These are phyloP conservation scores for Geranium brycei DNA, from an alignment of 345 rosid genomes.

Conservation along the genomic window DNA sequence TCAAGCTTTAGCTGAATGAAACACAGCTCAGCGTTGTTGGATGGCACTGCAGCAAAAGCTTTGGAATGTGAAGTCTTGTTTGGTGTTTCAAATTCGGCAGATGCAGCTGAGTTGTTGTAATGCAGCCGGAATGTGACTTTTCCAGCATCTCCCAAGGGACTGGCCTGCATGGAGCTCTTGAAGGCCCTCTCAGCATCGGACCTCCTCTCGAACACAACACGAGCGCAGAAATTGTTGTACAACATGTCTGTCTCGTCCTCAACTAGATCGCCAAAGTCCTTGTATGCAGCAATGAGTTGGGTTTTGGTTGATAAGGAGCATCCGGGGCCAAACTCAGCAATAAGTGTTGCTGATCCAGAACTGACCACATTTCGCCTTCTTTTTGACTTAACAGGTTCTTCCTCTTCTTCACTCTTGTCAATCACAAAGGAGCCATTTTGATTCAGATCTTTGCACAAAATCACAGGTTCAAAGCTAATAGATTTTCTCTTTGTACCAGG, in stretches of 20 bases:
- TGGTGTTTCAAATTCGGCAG: slow-evolving; percentile 13
- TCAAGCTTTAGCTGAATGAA: slow-evolving; percentile 36
- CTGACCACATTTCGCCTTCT: slow-evolving; percentile 2
- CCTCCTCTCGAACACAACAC: slow-evolving; percentile 32
- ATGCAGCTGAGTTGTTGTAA: slow-evolving; percentile 9
- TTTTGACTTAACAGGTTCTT: neutral
- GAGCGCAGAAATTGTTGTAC: slow-evolving; percentile 27
- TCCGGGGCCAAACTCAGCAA: slow-evolving; percentile 49
- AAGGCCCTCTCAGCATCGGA: slow-evolving; percentile 62
- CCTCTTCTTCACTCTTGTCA: slow-evolving; percentile 13
- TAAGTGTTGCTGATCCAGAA: slow-evolving; percentile 29
- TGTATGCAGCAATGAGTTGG: slow-evolving; percentile 36
- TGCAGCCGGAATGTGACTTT: slow-evolving; percentile 30
- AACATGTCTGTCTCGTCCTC: slow-evolving; percentile 35
- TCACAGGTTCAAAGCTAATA: slow-evolving; percentile 15
- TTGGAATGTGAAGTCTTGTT: slow-evolving; percentile 5
- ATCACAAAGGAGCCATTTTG: slow-evolving; percentile 11
- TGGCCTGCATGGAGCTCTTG: slow-evolving; percentile 28
- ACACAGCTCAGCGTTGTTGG: slow-evolving; percentile 10
- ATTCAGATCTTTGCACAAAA: slow-evolving; percentile 13
- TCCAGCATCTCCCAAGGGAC: slow-evolving; percentile 31
- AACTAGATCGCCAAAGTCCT: slow-evolving; percentile 44
- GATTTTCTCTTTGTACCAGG: slow-evolving; percentile 27
- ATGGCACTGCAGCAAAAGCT: too few species aligned
- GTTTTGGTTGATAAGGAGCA: slow-evolving; percentile 51